Evolutionary conservation across 768 basidiomycete species (phyloP), one percentile per base, ranked within the genome.

Genomic region (Postia placenta): DNA sequence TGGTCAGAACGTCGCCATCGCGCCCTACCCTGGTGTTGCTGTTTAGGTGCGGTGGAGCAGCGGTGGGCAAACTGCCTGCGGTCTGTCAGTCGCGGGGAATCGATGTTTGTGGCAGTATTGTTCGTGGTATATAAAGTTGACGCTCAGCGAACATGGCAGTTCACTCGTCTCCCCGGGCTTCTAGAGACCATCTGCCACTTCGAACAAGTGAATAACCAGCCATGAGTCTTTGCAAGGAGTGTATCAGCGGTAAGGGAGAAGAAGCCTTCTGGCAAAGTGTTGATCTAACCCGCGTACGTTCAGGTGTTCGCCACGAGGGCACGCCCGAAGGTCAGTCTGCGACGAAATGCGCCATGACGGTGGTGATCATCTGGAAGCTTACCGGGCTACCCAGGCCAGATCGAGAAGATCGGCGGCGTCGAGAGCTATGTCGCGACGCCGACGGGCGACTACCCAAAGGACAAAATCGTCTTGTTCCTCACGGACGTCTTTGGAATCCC

Each of bases 221-320:
- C 45, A 79, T 79, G 79, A 74, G 73, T 62, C 66, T 79, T 50
- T 80, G 80, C 64, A 66, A 71, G 49, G 62, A 83, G 55, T 85
- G 82, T 49, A 50, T 82, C 47, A 69, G 69, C 61, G 80, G 82
- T 78, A 45, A 33, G 65, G 68, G 69, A 60, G 79, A 81, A 78
- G 45, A 28, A 63, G 43, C 30, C 38, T 33, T 33, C 1, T 14
- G 24, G 7, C 17, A 11, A 12, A 41, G 38, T 23, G 23, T 5
- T 28, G 7, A 49, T 23, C 40, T 41, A 20, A 41, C 15, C 23
- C 27, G 50, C 26, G 12, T 28, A 17, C 5, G 23, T 45, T 17
- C 15, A 68, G 69, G 65, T 37, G 65, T 68, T 36, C 63, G 60
- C 49, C 65, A 69, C 45, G 66, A 69, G 40, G 71, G 68, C 24